Evolutionary conservation across 129 eudicot genomes (phyloP), one percentile per base, ranked within the genome.

Genomic region (Saposhnikovia divaricata): DNA sequence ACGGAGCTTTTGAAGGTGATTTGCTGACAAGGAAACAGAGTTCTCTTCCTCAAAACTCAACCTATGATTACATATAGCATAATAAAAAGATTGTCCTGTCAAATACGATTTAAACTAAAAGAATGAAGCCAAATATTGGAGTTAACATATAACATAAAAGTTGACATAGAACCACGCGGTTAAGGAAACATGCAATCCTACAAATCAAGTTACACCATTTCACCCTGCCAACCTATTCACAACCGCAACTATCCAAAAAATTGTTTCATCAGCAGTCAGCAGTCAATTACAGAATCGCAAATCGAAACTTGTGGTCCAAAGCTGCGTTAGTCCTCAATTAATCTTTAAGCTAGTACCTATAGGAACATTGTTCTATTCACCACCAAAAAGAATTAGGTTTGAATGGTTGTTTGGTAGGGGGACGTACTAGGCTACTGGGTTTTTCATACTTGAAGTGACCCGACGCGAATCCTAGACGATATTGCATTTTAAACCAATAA

Each of bases 1-100:
- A 25, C 83, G 87, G 85, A 95, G 76, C 94, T 95, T 95, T 80
- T 95, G 98, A 68, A 95, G 97, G 78, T 95, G 98, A 89, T 90
- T 95, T 79, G 98, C 98, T 77, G 93, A 89, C 78, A 92, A 80
- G 43, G 96, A 75, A 85, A 89, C 78, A 50, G 82, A 88, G 85
- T 80, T 85, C 48, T 86, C 79, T 79, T 92, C 91, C 81, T 87
- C 82, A 82, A 92, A 83, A 70, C 83, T 89, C 70, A 95, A 85
- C 90, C 98, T 95, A 85, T 51, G 81, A 14, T 39, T 68, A 79
- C 61, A 77, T 34, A 77, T 45, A 34, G 74, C 40, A 83, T 72
- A 46, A 65, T 2, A 25, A 23, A 73, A 25, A 80, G 47, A 28
- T 57, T 55, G 38, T 34, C 31, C 43, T 72, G 43, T 53, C 51